Evolutionary conservation across 768 basidiomycete genomes (phyloP), one percentile per base, ranked within the genome.

Genomic region (Termitomyces sp.): DNA sequence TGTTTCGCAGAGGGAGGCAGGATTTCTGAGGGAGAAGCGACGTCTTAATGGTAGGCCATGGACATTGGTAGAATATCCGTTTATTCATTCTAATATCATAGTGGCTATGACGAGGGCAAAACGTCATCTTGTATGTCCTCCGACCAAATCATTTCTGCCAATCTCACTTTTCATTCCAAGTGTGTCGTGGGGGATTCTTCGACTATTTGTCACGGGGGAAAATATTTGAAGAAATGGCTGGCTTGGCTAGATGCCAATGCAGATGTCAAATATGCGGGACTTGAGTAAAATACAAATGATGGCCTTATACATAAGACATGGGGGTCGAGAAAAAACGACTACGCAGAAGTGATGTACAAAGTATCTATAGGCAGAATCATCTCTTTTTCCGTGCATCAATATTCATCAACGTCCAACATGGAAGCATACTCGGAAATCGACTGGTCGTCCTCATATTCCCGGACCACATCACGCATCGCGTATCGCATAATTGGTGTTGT

Each of bases 181-280:
- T 96, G 94, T 63, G 72, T 99, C 2, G 83, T 99, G 0, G 97
- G 97, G 1, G 97, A 99, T 69, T 95, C 94, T 0, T 88, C 87
- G 1, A 98, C 96, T 0, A 87, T 98, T 3, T 76, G 79, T 33
- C 87, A 95, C 64, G 96, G 96, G 5, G 85, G 91, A 24, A 66
- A 76, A 41, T 98, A 90, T 71, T 72, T 99, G 38, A 92, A 90
- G 69, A 82, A 82, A 59, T 99, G 97, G 97, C 81, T 97, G 63
- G 74, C 76, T 3, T 98, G 94, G 92, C 72, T 98, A 13, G 96
- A 98, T 62, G 77, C 77, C 8, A 85, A 96, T 65, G 94, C 93
- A 22, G 95, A 98, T 67, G 87, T 98, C 18, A 82, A 90, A 62
- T 97, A 87, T 71, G 90, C 88, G 1, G 93, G 87, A 3, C 65